These are phyloP conservation scores for Tricholoma terreum DNA, from an alignment of 768 basidiomycete genomes.

Conservation along the genomic window DNA sequence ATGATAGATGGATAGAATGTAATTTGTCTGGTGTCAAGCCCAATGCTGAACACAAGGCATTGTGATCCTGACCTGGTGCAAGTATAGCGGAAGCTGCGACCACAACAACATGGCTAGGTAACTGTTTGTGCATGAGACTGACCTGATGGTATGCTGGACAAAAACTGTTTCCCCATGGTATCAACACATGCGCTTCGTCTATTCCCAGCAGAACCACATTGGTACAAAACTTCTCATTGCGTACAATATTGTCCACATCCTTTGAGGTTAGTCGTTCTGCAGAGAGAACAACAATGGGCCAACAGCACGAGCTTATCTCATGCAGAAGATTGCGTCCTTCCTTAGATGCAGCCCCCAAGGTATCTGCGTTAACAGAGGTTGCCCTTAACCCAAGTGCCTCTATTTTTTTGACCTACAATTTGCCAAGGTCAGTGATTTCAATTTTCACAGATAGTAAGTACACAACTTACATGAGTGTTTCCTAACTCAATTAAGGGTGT, in stretches of 20 bases:
- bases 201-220: conserved; percentile 22
- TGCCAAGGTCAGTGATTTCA: not conserved
- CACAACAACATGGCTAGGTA: conserved; percentile 13
- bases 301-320: conserved; percentile 17
- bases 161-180: conserved; percentile 20
- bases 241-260: conserved; percentile 15
- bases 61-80: not conserved
- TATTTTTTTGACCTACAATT: conserved; percentile 15
- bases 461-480: not conserved
- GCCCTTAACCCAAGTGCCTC: conserved; percentile 13
- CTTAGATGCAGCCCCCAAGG: conserved; percentile 5
- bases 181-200: conserved; percentile 22
- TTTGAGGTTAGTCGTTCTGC: conserved; percentile 15
- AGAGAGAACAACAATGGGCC: conserved; percentile 19
- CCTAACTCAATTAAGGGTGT: not conserved
- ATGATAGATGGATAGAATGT: not conserved
- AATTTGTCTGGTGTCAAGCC: not conserved
- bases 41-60: not conserved
- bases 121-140: conserved; percentile 5
- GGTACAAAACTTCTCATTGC: conserved; percentile 11
- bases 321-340: conserved; percentile 15
- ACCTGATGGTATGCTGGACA: conserved; percentile 17
- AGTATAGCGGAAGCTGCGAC: conserved; percentile 8
- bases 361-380: conserved; percentile 16
- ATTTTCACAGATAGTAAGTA: not conserved